Base-by-base conservation (phyloP, 139 green algal genomes). In the Parachlorella kessleri region DNA sequence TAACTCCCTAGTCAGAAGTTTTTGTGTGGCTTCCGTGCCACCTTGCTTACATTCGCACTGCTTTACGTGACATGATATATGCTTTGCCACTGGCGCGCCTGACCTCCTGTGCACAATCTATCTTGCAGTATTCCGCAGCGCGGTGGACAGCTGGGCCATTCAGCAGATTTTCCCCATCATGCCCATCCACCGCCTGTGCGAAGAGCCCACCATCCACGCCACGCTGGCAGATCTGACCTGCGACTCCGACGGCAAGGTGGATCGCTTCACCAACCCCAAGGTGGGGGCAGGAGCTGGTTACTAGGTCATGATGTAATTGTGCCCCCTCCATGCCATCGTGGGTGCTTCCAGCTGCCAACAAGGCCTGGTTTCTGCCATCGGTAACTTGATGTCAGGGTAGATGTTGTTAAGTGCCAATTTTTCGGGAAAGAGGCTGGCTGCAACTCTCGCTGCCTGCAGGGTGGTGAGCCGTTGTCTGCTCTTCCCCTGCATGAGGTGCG, bases 81-180 rank as follows among this genome's bases (percentile, higher is more conserved):
- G 48, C 48, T 10, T 28, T 18, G 10, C 10, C 48, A 28, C 48
- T 59, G 48, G 10, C 18, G 48, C 48, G 10, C 18, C 48, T 18
- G 48, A 59, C 48, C 48, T 10, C 48, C 48, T 59, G 48, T 18
- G n/a, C n/a, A n/a, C n/a, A n/a, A n/a, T n/a, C n/a, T n/a, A n/a
- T n/a, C n/a, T n/a, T n/a, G n/a, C n/a, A 86, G 75, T 94, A 6
- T 94, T 94, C 79, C 82, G 85, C 53, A 93, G 85, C 18, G 85
- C 84, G 26, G 70, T 83, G 21, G 90, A 94, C 82, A 77, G 73
- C 69, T 94, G 90, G 90, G 90, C 90, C 40, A 94, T 94, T 72
- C 18, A 81, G 33, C 90, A 94, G 88, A 32, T 94, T 24, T 94
- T 94, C 77, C 90, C 90, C 37, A 78, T 94, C 53, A 39, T 94